A percentile compares a stretch with the other conserved stretches of the same genome.
phyloP scores from a whole-genome alignment of 345 rosid species.

The Arabidopsis arenosa region DNA sequence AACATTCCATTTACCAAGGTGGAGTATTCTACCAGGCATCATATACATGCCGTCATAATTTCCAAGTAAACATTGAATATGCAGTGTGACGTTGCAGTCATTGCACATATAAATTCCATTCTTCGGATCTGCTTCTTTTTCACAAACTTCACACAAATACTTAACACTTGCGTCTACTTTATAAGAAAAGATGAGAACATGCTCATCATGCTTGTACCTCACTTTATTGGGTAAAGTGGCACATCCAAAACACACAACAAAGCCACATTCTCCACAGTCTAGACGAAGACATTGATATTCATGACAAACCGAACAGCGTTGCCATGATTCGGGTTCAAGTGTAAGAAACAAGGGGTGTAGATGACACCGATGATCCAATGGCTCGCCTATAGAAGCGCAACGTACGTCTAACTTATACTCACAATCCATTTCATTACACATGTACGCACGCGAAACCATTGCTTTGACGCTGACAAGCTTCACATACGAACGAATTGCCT shows the following conservation, averaged over 20 bases:
- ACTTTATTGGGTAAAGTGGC: conserved; percentile 2
- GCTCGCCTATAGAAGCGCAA: conserved; percentile 12
- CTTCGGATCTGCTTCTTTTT: background rate
- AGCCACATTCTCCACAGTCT: conserved; percentile 22
- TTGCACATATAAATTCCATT: conserved; percentile 10
- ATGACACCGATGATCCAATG: conserved; percentile 16
- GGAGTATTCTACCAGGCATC: background rate
- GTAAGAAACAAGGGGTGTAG: conserved; percentile 10
- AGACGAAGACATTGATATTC: background rate
- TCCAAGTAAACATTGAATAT: background rate
- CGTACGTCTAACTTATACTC: background rate
- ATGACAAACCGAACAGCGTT: background rate
- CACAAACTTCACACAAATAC: conserved; percentile 6
- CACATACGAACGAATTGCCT: background rate
- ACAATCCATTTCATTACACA: background rate
- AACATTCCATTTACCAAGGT: too few species aligned
- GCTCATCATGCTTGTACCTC: conserved; percentile 25
- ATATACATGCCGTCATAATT: background rate
- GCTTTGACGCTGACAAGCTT: fast-evolving
- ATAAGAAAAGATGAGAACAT: conserved; percentile 16
- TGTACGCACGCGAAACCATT: conserved; percentile 28
- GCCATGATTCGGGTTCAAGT: background rate
- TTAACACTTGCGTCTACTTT: background rate
- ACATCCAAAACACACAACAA: background rate
- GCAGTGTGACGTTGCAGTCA: background rate